Conservation (phyloP, 2,329 filamentous ascomycete species). For the Aspergillus sp. region DNA sequence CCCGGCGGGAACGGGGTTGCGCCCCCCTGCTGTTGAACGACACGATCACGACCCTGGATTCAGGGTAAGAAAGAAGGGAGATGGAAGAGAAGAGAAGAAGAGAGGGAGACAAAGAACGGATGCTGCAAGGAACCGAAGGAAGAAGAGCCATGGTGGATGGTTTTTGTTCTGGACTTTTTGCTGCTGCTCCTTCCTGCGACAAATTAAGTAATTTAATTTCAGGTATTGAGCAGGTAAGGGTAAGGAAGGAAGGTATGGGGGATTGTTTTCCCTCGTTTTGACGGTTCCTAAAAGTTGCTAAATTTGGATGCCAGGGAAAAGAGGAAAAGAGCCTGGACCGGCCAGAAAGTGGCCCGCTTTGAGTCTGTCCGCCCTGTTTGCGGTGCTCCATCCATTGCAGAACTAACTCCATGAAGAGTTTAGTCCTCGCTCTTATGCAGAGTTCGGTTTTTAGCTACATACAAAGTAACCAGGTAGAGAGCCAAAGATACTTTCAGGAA, state of each 20-base stretch:
- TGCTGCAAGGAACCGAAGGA: not conserved
- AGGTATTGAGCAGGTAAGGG: not conserved
- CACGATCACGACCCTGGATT: not conserved
- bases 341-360: not conserved
- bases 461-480: not conserved
- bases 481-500: not conserved
- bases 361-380: not conserved
- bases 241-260: not conserved
- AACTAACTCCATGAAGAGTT: too few species aligned
- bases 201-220: not conserved
- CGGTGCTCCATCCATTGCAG: not conserved
- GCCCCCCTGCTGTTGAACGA: not conserved
- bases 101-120: not conserved
- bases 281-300: not conserved
- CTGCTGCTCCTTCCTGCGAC: not conserved
- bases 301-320: not conserved
- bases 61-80: not conserved
- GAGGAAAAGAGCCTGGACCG: not conserved
- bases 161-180: not conserved
- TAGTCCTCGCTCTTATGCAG: not conserved
- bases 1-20: not conserved
- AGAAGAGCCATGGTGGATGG: not conserved
- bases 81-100: not conserved
- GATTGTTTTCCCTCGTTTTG: too few species aligned
- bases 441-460: not conserved